phyloP scores from a whole-genome alignment of 2,329 filamentous ascomycete species.

The Colletotrichum cordylinicola region DNA sequence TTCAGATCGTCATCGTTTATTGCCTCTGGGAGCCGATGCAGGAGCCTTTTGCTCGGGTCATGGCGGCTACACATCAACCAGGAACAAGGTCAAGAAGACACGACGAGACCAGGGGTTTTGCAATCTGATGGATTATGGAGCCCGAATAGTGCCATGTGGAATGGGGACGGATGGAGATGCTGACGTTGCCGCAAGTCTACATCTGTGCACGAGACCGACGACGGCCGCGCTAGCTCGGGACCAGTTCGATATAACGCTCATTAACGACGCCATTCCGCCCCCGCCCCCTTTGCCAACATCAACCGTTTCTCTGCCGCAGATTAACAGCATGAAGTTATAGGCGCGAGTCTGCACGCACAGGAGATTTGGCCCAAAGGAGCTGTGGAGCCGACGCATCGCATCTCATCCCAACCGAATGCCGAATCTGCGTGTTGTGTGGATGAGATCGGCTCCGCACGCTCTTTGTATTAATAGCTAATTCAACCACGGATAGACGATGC shows the following conservation, averaged over 20 bases:
- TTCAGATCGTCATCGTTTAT: background rate
- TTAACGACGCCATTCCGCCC: background rate
- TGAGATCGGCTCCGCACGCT: slow-evolving; percentile 14
- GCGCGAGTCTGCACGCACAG: background rate
- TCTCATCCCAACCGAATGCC: slow-evolving; percentile 21
- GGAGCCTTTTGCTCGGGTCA: background rate
- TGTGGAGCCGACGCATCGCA: slow-evolving; percentile 19
- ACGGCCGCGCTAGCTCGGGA: background rate
- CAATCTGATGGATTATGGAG: background rate
- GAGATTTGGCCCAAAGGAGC: slow-evolving; percentile 6
- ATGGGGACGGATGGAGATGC: slow-evolving; percentile 1
- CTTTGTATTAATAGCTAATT: slow-evolving; percentile 10
- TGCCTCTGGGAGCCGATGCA: background rate
- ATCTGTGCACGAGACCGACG: background rate
- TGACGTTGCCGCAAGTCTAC: background rate
- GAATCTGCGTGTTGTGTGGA: slow-evolving; percentile 9
- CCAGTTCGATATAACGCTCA: background rate
- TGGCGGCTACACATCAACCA: background rate
- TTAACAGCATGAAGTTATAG: background rate
- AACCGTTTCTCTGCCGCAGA: background rate
- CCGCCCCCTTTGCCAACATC: background rate
- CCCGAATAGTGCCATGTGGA: background rate
- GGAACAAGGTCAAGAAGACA: background rate
- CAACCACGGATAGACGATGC: slow-evolving; percentile 1
- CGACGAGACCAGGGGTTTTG: background rate